These are phyloP conservation scores for Tetrapisispora fleetii DNA, from an alignment of 805 yeast genomes.

Conservation along the genomic window DNA sequence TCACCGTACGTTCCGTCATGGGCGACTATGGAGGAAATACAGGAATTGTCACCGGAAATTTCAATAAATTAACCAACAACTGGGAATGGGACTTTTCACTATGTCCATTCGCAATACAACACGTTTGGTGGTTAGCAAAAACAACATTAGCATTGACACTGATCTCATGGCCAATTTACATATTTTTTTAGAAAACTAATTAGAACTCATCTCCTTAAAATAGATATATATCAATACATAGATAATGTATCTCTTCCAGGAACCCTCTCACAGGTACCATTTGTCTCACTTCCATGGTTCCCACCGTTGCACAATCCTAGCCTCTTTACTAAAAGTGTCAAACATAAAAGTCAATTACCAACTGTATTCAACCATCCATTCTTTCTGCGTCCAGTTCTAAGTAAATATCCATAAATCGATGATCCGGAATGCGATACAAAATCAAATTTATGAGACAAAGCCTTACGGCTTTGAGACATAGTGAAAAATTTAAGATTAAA, in stretches of 20 bases:
- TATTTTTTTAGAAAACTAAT: background rate
- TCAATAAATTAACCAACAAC: slow-evolving; percentile 31
- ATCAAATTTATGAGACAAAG: no score
- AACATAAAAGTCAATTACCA: no score
- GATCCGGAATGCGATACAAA: no score
- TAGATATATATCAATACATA: no score
- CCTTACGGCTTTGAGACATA: background rate
- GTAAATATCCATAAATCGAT: no score
- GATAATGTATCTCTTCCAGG: no score
- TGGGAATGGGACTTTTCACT: slow-evolving; percentile 65
- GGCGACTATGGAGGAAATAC: slow-evolving; percentile 89
- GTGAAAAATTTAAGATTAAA: background rate
- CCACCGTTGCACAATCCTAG: no score
- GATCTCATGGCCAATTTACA: slow-evolving; percentile 28
- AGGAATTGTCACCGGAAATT: slow-evolving; percentile 74
- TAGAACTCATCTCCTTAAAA: background rate
- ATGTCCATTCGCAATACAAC: slow-evolving; percentile 85
- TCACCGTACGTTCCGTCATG: slow-evolving; percentile 90
- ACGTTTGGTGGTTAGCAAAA: slow-evolving; percentile 91
- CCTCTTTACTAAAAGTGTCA: no score
- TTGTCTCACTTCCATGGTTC: no score
- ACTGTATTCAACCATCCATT: no score
- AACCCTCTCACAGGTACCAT: no score
- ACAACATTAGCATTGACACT: slow-evolving; percentile 37
- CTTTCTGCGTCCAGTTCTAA: no score